These are phyloP conservation scores for Ustilago trichophora DNA, from an alignment of 1,284 basidiomycete species.

Conservation along the genomic window DNA sequence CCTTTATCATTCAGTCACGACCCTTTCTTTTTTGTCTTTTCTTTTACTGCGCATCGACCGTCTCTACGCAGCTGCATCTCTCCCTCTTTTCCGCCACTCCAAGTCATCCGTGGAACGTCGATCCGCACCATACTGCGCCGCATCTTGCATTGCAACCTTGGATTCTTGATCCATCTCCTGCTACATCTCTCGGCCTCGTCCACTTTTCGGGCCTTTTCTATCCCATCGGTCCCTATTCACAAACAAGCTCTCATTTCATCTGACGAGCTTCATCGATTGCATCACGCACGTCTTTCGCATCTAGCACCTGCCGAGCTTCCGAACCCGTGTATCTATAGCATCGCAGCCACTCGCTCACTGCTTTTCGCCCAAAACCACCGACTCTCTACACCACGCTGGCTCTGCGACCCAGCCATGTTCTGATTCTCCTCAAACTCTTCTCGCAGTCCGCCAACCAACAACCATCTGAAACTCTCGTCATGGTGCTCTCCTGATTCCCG, in stretches of 20 bases:
- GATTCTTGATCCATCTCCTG: slow-evolving; percentile 1
- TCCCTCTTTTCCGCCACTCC: too few relatives aligned
- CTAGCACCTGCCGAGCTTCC: background rate
- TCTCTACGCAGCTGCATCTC: too few relatives aligned
- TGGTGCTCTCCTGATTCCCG: slow-evolving; percentile 5
- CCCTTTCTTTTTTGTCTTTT: background rate
- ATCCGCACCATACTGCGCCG: too few relatives aligned
- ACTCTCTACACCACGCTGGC: too few relatives aligned
- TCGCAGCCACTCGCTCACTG: too few relatives aligned
- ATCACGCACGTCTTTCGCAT: too few relatives aligned
- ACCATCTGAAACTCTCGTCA: background rate
- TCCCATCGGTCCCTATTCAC: background rate
- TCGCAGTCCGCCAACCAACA: background rate
- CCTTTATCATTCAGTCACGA: background rate
- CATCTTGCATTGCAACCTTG: too few relatives aligned
- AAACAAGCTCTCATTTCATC: background rate
- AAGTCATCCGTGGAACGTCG: too few relatives aligned
- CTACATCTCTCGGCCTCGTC: slow-evolving; percentile 5
- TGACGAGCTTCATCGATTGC: background rate
- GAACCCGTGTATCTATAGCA: background rate
- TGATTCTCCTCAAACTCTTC: too few relatives aligned
- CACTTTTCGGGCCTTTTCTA: too few relatives aligned
- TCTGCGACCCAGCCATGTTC: too few relatives aligned
- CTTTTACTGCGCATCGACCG: background rate
- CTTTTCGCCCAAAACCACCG: too few relatives aligned